These are phyloP conservation scores for Ophiostoma australiae DNA, from an alignment of 2,329 filamentous ascomycete species.

Conservation along the genomic window DNA sequence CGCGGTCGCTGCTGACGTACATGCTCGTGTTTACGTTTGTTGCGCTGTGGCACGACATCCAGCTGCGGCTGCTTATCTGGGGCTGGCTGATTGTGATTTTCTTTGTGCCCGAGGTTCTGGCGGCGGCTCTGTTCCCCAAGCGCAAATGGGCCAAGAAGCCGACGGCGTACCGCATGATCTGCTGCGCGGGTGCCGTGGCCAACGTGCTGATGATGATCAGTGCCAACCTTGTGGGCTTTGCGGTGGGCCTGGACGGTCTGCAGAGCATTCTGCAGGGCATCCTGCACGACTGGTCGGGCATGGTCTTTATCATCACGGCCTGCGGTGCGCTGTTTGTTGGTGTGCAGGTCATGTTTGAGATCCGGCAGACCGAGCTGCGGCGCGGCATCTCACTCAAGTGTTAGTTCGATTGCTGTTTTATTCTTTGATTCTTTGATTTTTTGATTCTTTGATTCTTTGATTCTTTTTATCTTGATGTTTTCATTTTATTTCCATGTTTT, in stretches of 20 bases:
- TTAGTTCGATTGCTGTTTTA: slow-evolving; percentile 25
- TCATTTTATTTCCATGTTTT: not conserved
- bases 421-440: not conserved
- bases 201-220: slow-evolving; percentile 95
- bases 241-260: slow-evolving; percentile 82
- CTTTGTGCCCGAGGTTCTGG: slow-evolving; percentile 81
- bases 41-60: slow-evolving; percentile 95
- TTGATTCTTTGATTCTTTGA: not conserved
- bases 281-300: slow-evolving; percentile 64
- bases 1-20: slow-evolving; percentile 66
- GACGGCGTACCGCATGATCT: slow-evolving; percentile 71
- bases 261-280: slow-evolving; percentile 71
- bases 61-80: slow-evolving; percentile 86
- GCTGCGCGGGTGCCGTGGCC: slow-evolving; percentile 70
- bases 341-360: slow-evolving; percentile 93
- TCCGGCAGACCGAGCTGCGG: slow-evolving; percentile 77
- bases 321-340: slow-evolving; percentile 76
- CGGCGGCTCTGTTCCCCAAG: slow-evolving; percentile 64
- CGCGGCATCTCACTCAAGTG: slow-evolving; percentile 81
- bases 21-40: slow-evolving; percentile 91
- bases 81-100: slow-evolving; percentile 95
- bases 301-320: slow-evolving; percentile 66
- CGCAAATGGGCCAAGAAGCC: slow-evolving; percentile 65
- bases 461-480: not conserved
- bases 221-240: slow-evolving; percentile 93